Evolutionary conservation across 257 asterid species (phyloP), one percentile per base, ranked within the genome.

Genomic region (Knoxia roxburghii): DNA sequence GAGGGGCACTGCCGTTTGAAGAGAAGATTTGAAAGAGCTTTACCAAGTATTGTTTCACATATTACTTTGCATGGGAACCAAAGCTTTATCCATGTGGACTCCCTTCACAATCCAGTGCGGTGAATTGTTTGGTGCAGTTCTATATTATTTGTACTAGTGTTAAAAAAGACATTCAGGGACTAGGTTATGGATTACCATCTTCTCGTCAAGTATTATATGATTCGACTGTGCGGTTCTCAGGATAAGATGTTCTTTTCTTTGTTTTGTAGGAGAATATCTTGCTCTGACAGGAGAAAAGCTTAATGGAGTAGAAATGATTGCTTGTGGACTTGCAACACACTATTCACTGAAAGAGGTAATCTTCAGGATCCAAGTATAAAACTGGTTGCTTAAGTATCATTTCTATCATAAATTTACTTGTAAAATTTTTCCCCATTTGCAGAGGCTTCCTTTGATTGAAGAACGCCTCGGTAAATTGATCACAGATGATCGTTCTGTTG

Each of bases 321-420:
- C 95, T 23, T 86, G 92, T 65, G 96, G 93, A 80, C 97, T 94
- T 74, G 99, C 96, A 52, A 90, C 99, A 60, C 99, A 94, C 76
- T 94, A 78, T 74, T 79, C 86, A 29, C 70, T 84, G 63, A 87
- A 79, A 78, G 97, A 88, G 78, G 97, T 90, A 71, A 64, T 69
- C 61, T 53, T 46, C 52, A 27, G 33, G 58, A 46, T 50, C 41
- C 33, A 72, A 51, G 11, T 40, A 17, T 27, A n/a, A 59, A 61
- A 15, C n/a, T 56, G 8, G 76, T 83, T 73, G 80, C 79, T 60
- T 66, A 21, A 63, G 23, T 46, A 29, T 17, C 2, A 18, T 26
- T 68, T 62, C 59, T 17, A 10, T 24, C 41, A 64, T 68, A 60
- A 21, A 26, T 23, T 63, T 6, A 40, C 37, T 68, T 30, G 57